Conservation (phyloP, 257 asterid species). For the Fraxinus quadrangulata region DNA sequence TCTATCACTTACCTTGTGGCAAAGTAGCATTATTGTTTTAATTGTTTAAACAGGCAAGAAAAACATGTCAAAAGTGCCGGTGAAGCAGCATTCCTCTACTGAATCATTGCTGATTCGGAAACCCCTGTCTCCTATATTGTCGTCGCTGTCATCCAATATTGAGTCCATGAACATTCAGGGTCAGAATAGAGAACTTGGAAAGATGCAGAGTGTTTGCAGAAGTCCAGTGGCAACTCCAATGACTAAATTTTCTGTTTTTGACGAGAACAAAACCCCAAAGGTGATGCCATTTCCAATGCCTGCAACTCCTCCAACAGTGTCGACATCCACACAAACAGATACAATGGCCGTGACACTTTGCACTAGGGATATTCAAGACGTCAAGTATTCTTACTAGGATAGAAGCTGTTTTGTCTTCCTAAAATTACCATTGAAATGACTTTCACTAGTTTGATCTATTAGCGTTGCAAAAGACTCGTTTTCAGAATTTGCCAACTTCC, state of each 20-base stretch:
- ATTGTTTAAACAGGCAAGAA: slow-evolving; percentile 49
- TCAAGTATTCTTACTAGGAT: slow-evolving; percentile 70
- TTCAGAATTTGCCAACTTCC: slow-evolving; percentile 16
- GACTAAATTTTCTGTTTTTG: slow-evolving; percentile 21
- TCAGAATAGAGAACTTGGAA: slow-evolving; percentile 30
- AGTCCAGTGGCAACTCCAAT: slow-evolving; percentile 36
- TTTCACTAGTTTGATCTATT: slow-evolving; percentile 23
- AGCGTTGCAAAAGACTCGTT: slow-evolving; percentile 9
- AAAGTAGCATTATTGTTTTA: neutral
- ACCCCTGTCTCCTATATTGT: slow-evolving; percentile 75
- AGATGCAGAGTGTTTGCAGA: slow-evolving; percentile 22
- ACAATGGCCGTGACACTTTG: slow-evolving; percentile 44
- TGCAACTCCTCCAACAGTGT: slow-evolving; percentile 51
- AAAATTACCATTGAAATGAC: slow-evolving; percentile 20
- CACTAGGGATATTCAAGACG: slow-evolving; percentile 15
- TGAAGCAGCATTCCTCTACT: slow-evolving; percentile 30
- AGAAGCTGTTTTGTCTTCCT: slow-evolving; percentile 56
- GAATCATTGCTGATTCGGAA: slow-evolving; percentile 40
- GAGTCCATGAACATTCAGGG: slow-evolving; percentile 44
- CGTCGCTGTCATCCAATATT: slow-evolving; percentile 42
- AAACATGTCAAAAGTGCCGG: slow-evolving; percentile 29
- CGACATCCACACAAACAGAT: slow-evolving; percentile 44
- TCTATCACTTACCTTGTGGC: too few relatives aligned
- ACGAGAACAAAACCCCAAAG: slow-evolving; percentile 53
- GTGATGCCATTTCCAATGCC: slow-evolving; percentile 47